Percentiles rank a stretch among this genome's conserved stretches.
These are phyloP conservation scores for Panaeolus cyanescens DNA, from an alignment of 768 basidiomycete species.

Conservation along the genomic window DNA sequence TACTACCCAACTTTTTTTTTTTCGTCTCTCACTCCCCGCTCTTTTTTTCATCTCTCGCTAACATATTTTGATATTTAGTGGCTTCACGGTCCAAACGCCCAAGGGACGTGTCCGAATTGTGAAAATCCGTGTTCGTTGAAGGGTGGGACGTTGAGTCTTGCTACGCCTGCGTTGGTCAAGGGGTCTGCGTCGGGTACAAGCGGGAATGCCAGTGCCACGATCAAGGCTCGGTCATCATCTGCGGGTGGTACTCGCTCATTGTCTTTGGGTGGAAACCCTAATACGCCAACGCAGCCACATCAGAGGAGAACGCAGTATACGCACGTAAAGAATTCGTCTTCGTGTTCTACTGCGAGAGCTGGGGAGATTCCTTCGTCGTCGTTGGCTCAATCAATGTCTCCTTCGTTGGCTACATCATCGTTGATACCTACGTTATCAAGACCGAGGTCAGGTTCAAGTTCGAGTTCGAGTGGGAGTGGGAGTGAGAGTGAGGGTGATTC, in stretches of 20 bases:
- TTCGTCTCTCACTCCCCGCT: background rate
- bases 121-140: conserved; percentile 29
- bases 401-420: background rate
- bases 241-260: no score
- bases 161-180: conserved; percentile 18
- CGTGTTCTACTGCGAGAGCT: background rate
- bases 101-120: conserved; percentile 33
- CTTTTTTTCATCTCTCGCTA: background rate
- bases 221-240: no score
- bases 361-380: background rate
- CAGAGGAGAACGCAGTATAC: background rate
- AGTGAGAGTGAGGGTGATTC: background rate
- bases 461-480: background rate
- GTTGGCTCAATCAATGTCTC: background rate
- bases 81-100: conserved; percentile 32
- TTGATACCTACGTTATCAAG: no score
- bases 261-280: background rate
- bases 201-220: no score
- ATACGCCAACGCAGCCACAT: background rate
- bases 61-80: conserved; percentile 20
- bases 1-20: no score
- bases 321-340: background rate
- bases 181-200: background rate
- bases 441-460: no score
- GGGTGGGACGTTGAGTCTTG: conserved; percentile 26